phyloP scores from a whole-genome alignment of 2,329 filamentous ascomycete species.

The Aureobasidium sp. region DNA sequence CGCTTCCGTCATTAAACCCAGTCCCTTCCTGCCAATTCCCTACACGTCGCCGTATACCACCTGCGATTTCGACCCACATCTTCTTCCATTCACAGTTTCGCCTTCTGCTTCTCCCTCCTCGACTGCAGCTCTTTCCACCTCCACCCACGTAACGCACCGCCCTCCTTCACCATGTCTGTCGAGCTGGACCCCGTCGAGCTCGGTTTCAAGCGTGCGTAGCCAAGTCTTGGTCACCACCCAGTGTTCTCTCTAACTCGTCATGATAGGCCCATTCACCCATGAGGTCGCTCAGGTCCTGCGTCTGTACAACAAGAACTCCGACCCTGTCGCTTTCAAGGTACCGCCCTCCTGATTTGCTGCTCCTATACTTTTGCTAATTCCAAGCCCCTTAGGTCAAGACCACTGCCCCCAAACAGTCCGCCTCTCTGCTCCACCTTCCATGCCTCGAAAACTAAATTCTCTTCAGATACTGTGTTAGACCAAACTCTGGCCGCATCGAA shows the following conservation, averaged over 20 bases:
- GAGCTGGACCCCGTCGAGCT: conserved; percentile 88
- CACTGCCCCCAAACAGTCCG: conserved; percentile 96
- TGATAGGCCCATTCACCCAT: conserved; percentile 54
- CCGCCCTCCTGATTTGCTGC: conserved; percentile 17
- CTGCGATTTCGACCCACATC: not conserved
- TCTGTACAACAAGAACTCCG: conserved; percentile 50
- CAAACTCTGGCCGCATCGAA: conserved; percentile 94
- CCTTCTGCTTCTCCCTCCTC: not conserved
- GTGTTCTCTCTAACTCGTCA: conserved; percentile 12
- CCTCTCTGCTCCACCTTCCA: conserved; percentile 17
- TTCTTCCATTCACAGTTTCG: not conserved
- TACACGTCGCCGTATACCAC: not conserved
- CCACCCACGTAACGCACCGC: not conserved
- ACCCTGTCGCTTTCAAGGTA: conserved; percentile 60
- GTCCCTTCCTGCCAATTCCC: not conserved
- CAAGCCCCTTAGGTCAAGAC: conserved; percentile 74
- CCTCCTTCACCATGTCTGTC: conserved; percentile 68
- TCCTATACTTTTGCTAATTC: not conserved
- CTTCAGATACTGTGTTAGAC: conserved; percentile 87
- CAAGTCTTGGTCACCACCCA: not conserved
- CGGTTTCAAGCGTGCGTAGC: conserved; percentile 76
- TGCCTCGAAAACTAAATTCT: conserved; percentile 12
- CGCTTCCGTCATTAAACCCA: conserved; percentile 6
- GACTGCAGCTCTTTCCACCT: not conserved
- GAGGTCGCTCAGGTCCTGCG: conserved; percentile 57